phyloP scores from a whole-genome alignment of 371 early-diverging fungal genomes.

The Mucor plumbeus region DNA sequence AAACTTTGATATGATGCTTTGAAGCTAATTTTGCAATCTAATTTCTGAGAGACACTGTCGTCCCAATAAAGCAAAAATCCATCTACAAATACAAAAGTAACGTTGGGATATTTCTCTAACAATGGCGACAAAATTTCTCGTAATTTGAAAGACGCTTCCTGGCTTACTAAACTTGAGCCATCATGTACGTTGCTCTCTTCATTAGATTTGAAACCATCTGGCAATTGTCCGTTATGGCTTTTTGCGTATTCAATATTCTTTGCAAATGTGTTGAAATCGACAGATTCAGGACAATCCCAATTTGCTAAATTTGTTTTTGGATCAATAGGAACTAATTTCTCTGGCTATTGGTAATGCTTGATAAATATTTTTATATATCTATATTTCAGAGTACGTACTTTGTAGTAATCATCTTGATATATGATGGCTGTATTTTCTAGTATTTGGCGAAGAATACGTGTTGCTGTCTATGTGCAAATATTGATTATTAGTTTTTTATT shows the following conservation, averaged over 20 bases:
- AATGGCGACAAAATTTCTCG: background rate
- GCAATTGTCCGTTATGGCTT: constrained; percentile 44
- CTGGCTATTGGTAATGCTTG: constrained; percentile 41
- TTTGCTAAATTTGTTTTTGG: constrained; percentile 65
- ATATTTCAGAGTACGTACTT: constrained; percentile 47
- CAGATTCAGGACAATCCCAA: constrained; percentile 88
- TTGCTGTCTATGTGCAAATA: constrained; percentile 57
- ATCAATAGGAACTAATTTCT: constrained; percentile 72
- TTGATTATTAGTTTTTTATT: background rate
- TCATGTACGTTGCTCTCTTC: constrained; percentile 60
- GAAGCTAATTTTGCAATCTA: constrained; percentile 71
- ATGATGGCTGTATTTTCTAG: constrained; percentile 68
- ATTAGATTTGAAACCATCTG: constrained; percentile 45
- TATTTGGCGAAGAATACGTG: constrained; percentile 60
- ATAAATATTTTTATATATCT: background rate
- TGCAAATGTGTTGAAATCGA: constrained; percentile 65
- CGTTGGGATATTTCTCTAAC: constrained; percentile 17
- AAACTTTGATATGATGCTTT: constrained; percentile 65
- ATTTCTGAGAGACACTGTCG: constrained; percentile 41
- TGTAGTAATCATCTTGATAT: constrained; percentile 88
- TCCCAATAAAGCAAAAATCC: constrained; percentile 80
- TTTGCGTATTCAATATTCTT: constrained; percentile 44
- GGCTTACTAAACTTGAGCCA: constrained; percentile 31
- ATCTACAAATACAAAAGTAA: constrained; percentile 72
- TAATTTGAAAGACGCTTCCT: constrained; percentile 9